Evolutionary conservation across 1,284 basidiomycete genomes (phyloP), one percentile per base, ranked within the genome.

Genomic region (Cerioporus squamosus): DNA sequence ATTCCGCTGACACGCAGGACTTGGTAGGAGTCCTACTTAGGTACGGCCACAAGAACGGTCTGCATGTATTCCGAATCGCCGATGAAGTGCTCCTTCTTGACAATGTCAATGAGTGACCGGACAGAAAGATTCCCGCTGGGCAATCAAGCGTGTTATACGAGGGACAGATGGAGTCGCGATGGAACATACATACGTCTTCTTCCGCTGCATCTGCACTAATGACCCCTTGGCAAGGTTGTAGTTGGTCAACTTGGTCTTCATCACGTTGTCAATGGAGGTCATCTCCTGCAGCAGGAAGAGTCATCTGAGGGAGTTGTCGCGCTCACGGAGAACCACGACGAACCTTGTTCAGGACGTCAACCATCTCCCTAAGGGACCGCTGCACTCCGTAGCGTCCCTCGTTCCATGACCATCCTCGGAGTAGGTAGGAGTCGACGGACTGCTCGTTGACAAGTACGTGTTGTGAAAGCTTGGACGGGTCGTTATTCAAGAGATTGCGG

Each of bases 181-280:
- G 40, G 40, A 57, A 46, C 46, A 47, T n/a, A 50, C 49, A 53
- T 71, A 96, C 94, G 86, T 88, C 81, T 94, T 93, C 84, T 95
- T 98, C 64, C 97, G 87, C 73, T 98, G 94, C 80, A 98, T 87
- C 70, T 94, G 91, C n/a, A 89, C 87, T 58, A 99, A 79, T 45
- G 93, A 90, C 0, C 96, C 95, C 75, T 99, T 99, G 53, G 95
- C 93, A 20, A 97, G 79, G 70, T 96, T 97, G 77, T 99, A 99
- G 69, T 88, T 90, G 69, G 90, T 92, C 33, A 96, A 78, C 75
- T 98, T 98, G 58, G 88, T 81, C 81, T 93, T 96, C 85, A 95
- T 90, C 39, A 90, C 86, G 70, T 89, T 90, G 74, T 97, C 94
- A 63, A 96, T 94, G 22, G 93, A 93, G 39, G 81, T 81, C 87